Conservation (phyloP, 2,329 filamentous ascomycete species). For the Colletotrichum endophyticum region DNA sequence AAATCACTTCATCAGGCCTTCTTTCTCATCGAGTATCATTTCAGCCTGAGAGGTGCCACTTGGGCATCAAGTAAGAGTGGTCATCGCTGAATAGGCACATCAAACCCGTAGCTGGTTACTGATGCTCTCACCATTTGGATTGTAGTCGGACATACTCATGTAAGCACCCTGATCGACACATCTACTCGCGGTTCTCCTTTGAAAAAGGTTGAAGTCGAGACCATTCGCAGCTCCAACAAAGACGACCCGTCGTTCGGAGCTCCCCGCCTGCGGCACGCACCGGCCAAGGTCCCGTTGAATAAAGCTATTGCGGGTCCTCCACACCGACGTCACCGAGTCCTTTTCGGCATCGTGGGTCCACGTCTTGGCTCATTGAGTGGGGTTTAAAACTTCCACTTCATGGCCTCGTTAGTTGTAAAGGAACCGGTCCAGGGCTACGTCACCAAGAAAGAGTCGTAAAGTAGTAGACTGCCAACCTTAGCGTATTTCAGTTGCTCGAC, state of each 20-base stretch:
- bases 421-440: neutral
- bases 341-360: neutral
- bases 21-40: neutral
- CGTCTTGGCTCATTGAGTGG: neutral
- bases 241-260: neutral
- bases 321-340: neutral
- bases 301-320: neutral
- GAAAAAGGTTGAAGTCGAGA: neutral
- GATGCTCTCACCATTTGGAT: neutral
- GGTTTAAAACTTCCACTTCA: neutral
- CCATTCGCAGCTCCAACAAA: neutral
- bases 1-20: neutral
- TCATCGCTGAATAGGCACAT: neutral
- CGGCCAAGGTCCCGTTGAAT: neutral
- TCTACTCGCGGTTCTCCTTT: neutral
- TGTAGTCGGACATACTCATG: neutral
- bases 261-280: neutral
- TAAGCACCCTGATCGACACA: neutral
- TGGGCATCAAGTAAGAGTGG: neutral
- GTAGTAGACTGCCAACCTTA: rapidly evolving
- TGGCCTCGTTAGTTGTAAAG: rapidly evolving
- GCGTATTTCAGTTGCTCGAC: neutral
- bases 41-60: neutral
- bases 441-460: neutral
- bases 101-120: neutral